Conservation (phyloP, 1,284 basidiomycete genomes). For the Ganoderma resinaceum region DNA sequence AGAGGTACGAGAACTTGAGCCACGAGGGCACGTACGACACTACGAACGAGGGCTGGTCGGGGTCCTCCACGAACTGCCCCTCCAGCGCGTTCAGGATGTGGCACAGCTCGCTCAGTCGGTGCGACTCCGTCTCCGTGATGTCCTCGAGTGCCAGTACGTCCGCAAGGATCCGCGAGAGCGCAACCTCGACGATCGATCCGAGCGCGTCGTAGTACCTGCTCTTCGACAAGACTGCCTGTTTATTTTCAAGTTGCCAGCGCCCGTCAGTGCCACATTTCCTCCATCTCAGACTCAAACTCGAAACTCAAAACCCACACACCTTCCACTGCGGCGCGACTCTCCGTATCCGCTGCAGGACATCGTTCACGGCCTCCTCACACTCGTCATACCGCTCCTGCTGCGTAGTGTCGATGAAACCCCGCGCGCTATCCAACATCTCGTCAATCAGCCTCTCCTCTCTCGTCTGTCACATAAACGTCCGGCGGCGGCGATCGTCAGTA, state of each 20-base stretch:
- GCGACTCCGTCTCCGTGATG: slow-evolving; percentile 92
- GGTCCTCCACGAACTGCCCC: slow-evolving; percentile 76
- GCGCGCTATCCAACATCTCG: slow-evolving; percentile 63
- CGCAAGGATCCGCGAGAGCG: slow-evolving; percentile 72
- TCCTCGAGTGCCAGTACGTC: slow-evolving; percentile 85
- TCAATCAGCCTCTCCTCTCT: slow-evolving; percentile 52
- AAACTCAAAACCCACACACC: slow-evolving; percentile 50
- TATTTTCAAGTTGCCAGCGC: background rate
- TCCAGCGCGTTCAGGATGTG: slow-evolving; percentile 83
- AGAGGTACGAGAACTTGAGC: slow-evolving; percentile 94
- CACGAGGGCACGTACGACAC: slow-evolving; percentile 87
- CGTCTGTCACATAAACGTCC: slow-evolving; percentile 39
- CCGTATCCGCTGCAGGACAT: slow-evolving; percentile 73
- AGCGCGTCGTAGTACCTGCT: slow-evolving; percentile 74
- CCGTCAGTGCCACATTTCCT: no score
- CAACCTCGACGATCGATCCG: slow-evolving; percentile 79
- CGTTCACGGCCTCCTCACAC: slow-evolving; percentile 77
- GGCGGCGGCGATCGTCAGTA: background rate
- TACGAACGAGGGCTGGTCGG: slow-evolving; percentile 72
- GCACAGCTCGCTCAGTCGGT: slow-evolving; percentile 83
- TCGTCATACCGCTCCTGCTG: slow-evolving; percentile 82
- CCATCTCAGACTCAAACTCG: background rate
- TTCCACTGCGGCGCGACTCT: slow-evolving; percentile 75
- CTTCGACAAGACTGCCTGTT: slow-evolving; percentile 59
- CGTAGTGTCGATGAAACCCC: slow-evolving; percentile 76